Base-by-base conservation (phyloP, 768 basidiomycete genomes). In the Tricholomella constricta region DNA sequence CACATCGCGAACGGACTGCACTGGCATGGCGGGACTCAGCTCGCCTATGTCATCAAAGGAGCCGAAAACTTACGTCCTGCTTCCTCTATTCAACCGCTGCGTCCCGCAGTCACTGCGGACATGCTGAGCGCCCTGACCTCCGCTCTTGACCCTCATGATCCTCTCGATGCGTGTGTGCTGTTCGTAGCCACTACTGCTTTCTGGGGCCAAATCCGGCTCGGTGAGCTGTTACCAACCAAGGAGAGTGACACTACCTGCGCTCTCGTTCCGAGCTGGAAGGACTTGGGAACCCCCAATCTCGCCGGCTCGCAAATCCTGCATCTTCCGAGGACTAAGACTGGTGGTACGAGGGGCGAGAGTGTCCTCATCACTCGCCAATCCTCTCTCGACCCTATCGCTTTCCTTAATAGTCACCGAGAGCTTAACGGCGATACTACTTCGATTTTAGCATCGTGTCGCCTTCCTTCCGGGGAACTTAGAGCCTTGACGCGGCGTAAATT, bases 141-240 rank as follows among this genome's bases (percentile, higher is more conserved):
- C 20, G 51, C 5, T 58, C 72, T 5, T 22, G 2, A 23, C 34
- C 52, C 17, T 2, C 43, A 4, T 17, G 53, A 10, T 51, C 62
- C 2, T 46, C n/a, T 63, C 12, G 69, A 72, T 31, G 40, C 54
- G 12, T 50, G 61, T 7, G 56, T 71, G 15, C 55, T 57, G 3
- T 62, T 62, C 1, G 53, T 56, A 4, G 66, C 69, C 1, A 27
- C 34, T n/a, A 45, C 50, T 4, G 62, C 70, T n/a, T 70, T 71
- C 54, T 72, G 69, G 66, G 64, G 63, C 0, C 70, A 71, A 45
- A 58, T 62, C 26, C 62, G 68, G 1, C 51, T 72, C 0, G 72
- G 72, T 1, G 70, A 74, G 42, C 40, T 73, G 0, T 56, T 69
- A 12, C 59, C 62, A 17, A 27, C 17, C 46, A 51, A 9, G 19